Evolutionary conservation across 208 protist genomes (phyloP).

Genomic region (Trichomonas vaginalis): DNA sequence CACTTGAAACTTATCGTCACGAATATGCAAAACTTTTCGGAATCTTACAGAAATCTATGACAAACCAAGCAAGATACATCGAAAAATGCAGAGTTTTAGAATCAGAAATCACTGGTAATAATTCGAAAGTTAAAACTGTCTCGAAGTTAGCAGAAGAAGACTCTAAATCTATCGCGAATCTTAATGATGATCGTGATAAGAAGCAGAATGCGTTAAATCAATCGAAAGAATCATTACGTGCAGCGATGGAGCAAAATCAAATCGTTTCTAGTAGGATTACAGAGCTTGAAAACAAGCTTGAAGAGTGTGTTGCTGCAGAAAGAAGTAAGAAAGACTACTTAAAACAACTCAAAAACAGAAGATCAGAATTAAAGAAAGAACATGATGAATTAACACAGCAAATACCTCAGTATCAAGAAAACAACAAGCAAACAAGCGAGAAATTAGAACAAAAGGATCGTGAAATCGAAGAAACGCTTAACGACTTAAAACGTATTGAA

Average conservation of each 20-base stretch:
- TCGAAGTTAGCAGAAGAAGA: neutral
- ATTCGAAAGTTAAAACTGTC: neutral
- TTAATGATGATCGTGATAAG: neutral
- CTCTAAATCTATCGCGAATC: neutral
- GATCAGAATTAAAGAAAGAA: neutral
- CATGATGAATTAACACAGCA: neutral
- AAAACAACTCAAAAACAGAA: neutral
- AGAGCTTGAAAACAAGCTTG: neutral
- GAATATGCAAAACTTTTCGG: constrained; percentile 15
- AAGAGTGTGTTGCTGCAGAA: neutral
- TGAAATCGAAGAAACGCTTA: neutral
- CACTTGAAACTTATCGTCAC: neutral
- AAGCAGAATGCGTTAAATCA: neutral
- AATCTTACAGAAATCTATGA: constrained; percentile 12
- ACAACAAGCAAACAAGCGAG: neutral
- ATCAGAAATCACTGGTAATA: constrained; percentile 9
- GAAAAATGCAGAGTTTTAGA: constrained; percentile 2
- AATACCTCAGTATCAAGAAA: neutral
- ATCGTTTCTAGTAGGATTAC: neutral
- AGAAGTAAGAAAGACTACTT: neutral
- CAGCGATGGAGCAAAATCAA: neutral
- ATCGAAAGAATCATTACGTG: neutral
- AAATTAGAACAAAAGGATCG: neutral
- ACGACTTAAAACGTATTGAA: neutral
- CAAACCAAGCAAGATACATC: neutral